Percentiles rank a stretch among this genome's conserved stretches.
Conservation (phyloP, 78 protist genomes). For the Dictyostelium citrinum region DNA sequence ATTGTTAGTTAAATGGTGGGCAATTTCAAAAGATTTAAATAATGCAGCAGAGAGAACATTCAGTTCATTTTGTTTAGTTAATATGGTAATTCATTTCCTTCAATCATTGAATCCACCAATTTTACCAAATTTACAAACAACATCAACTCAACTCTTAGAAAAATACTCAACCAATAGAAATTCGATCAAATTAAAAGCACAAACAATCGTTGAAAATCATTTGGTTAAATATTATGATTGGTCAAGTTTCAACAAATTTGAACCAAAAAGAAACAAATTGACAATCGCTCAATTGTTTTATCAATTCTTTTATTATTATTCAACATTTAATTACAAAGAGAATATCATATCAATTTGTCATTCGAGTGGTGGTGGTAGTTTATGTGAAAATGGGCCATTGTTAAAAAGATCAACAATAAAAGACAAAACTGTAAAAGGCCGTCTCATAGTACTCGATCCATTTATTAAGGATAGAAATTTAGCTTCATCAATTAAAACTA, state of each 20-base stretch:
- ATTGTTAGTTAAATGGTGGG: not conserved
- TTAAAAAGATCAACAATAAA: not conserved
- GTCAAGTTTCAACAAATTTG: not conserved
- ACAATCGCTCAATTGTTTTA: not conserved
- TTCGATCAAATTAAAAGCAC: not conserved
- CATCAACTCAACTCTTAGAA: not conserved
- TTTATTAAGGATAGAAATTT: not conserved
- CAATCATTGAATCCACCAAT: conserved; percentile 40
- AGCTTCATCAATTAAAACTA: not conserved
- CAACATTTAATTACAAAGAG: conserved; percentile 6
- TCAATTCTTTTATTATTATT: conserved; percentile 27
- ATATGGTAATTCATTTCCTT: conserved; percentile 35
- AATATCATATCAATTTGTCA: not conserved
- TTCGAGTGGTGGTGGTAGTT: not conserved
- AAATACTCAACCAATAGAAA: not conserved
- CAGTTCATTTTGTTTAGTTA: conserved; percentile 12
- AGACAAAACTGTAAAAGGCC: not conserved
- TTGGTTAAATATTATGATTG: not conserved
- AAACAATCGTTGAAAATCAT: not conserved
- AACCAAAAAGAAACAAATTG: not conserved
- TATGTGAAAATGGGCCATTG: not conserved
- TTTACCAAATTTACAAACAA: conserved; percentile 16
- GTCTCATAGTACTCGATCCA: not conserved
- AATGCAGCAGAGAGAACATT: conserved; percentile 13
- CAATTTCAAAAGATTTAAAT: conserved; percentile 4